phyloP scores from a whole-genome alignment of 2,329 filamentous ascomycete genomes.

The Microcyclospora pomicola region DNA sequence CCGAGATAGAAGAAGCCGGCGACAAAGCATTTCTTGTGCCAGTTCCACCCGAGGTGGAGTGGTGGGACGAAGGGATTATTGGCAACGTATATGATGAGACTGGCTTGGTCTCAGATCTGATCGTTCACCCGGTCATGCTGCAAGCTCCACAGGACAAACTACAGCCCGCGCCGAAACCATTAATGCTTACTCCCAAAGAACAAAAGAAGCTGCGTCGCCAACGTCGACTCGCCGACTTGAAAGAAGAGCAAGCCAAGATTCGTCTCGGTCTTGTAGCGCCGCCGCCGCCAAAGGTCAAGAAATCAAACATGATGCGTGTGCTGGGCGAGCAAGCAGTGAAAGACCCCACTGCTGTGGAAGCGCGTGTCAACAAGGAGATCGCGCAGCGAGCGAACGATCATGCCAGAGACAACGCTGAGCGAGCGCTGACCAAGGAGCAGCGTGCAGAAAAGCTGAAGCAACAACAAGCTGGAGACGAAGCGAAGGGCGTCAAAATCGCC shows the following conservation, averaged over 20 bases:
- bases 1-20: conserved; percentile 85
- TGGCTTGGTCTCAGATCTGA: conserved; percentile 75
- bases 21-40: conserved; percentile 84
- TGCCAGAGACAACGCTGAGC: conserved; percentile 62
- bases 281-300: conserved; percentile 90
- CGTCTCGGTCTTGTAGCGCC: conserved; percentile 78
- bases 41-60: conserved; percentile 76
- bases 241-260: conserved; percentile 94
- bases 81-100: conserved; percentile 58
- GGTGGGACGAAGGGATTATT: conserved; percentile 90
- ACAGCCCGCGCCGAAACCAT: conserved; percentile 64
- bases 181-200: conserved; percentile 84
- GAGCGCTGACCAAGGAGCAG: conserved; percentile 80
- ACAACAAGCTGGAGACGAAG: conserved; percentile 79
- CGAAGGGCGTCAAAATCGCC: conserved; percentile 69
- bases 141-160: conserved; percentile 86
- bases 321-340: conserved; percentile 85
- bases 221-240: conserved; percentile 79
- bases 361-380: conserved; percentile 84
- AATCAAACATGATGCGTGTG: conserved; percentile 94
- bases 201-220: conserved; percentile 83
- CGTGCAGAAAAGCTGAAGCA: conserved; percentile 65
- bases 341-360: conserved; percentile 93
- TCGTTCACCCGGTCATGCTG: conserved; percentile 84
- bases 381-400: conserved; percentile 72